These are phyloP conservation scores for Scutellaria barbata DNA, from an alignment of 257 asterid genomes.

Conservation along the genomic window DNA sequence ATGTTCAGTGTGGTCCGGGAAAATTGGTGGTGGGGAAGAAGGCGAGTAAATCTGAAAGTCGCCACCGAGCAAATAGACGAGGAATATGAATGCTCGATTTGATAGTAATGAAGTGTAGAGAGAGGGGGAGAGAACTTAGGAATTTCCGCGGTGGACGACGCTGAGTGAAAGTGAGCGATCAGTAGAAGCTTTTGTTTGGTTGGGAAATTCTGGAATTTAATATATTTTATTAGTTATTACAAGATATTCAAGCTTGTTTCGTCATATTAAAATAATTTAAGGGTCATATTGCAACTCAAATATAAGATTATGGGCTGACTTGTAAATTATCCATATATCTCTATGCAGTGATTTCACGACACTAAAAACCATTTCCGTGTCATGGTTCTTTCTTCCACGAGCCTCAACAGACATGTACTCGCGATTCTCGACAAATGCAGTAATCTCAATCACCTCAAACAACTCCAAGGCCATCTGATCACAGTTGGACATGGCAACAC, in stretches of 20 bases:
- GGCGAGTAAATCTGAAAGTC: constrained; percentile 34
- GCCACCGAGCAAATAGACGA: constrained; percentile 35
- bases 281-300: no score
- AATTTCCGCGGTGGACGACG: no score
- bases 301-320: no score
- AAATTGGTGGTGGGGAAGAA: constrained; percentile 27
- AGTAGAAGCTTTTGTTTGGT: no score
- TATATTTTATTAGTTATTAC: no score
- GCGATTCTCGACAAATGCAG: constrained; percentile 60
- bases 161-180: no score
- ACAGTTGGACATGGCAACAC: constrained; percentile 66
- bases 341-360: no score
- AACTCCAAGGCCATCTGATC: constrained; percentile 73
- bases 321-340: no score
- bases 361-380: background rate
- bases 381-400: constrained; percentile 46
- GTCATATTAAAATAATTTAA: no score
- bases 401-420: constrained; percentile 56
- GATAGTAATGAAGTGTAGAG: background rate
- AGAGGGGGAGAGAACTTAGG: no score
- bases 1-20: constrained; percentile 21
- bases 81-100: background rate
- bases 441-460: constrained; percentile 61
- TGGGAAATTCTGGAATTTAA: no score
- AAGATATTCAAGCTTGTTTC: no score